These are phyloP conservation scores for Erysimum pusillum DNA, from an alignment of 441 rosid genomes.

Conservation along the genomic window DNA sequence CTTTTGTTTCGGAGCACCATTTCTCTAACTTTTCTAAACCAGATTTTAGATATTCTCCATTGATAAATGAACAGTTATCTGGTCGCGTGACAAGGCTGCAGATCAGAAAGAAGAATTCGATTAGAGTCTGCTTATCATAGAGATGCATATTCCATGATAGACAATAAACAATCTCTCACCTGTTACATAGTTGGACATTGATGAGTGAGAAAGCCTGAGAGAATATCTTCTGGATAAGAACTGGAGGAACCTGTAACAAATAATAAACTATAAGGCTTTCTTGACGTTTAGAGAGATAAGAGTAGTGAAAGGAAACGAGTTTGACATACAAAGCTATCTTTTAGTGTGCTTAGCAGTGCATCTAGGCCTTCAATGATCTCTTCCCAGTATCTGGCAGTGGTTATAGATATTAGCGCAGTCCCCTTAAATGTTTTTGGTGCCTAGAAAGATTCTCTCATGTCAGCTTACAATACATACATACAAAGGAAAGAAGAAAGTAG, in stretches of 20 bases:
- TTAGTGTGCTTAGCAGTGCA: slow-evolving; percentile 72
- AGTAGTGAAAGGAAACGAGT: slow-evolving; percentile 34
- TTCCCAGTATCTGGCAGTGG: slow-evolving; percentile 66
- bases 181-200: slow-evolving; percentile 82
- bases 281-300: slow-evolving; percentile 29
- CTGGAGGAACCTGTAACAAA: slow-evolving; percentile 74
- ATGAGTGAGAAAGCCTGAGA: slow-evolving; percentile 87
- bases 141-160: slow-evolving; percentile 35
- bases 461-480: slow-evolving; percentile 27
- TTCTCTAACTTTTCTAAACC: slow-evolving; percentile 95
- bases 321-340: slow-evolving; percentile 77
- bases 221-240: slow-evolving; percentile 82
- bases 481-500: slow-evolving; percentile 18
- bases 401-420: slow-evolving; percentile 35
- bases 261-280: slow-evolving; percentile 23
- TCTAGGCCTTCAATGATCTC: slow-evolving; percentile 74
- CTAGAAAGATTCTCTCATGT: slow-evolving; percentile 50
- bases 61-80: slow-evolving; percentile 97
- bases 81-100: slow-evolving; percentile 93
- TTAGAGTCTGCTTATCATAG: slow-evolving; percentile 30
- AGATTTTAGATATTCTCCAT: slow-evolving; percentile 93
- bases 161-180: slow-evolving; percentile 51
- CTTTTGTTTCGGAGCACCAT: slow-evolving; percentile 93
- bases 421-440: slow-evolving; percentile 81
- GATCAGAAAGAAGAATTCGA: slow-evolving; percentile 18